A percentile compares a stretch with the other conserved stretches of the same genome.
Evolutionary conservation across 2,329 filamentous ascomycete species (phyloP).

Genomic region (Berkeleyomyces basicola): DNA sequence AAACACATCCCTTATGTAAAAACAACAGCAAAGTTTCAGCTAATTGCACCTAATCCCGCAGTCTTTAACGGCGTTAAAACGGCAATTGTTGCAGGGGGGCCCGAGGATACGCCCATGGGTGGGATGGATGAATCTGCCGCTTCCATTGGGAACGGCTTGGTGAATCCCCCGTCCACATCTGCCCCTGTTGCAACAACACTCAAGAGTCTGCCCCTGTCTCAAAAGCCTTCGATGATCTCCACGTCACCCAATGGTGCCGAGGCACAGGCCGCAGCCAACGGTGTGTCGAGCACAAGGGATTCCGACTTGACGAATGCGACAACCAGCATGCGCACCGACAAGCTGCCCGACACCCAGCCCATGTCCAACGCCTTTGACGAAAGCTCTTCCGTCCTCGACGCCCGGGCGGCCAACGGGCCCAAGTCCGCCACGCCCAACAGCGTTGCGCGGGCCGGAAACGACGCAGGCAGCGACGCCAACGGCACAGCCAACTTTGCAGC

Average conservation of each 20-base stretch:
- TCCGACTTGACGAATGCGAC: slow-evolving; percentile 44
- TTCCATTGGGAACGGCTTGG: slow-evolving; percentile 12
- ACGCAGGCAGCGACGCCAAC: not conserved
- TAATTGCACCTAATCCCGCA: slow-evolving; percentile 21
- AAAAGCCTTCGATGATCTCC: slow-evolving; percentile 42
- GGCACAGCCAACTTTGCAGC: not conserved
- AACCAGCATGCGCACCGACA: slow-evolving; percentile 15
- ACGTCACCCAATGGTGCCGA: slow-evolving; percentile 69
- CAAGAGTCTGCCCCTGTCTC: slow-evolving; percentile 44
- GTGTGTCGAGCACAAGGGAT: no score
- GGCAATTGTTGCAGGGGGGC: slow-evolving; percentile 38
- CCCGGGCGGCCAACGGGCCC: not conserved
- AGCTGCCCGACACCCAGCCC: slow-evolving; percentile 16
- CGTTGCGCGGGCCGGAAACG: not conserved
- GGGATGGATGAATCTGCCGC: slow-evolving; percentile 33
- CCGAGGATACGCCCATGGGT: slow-evolving; percentile 45
- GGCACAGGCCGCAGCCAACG: no score
- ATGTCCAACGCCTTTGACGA: slow-evolving; percentile 22
- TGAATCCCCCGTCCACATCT: not conserved
- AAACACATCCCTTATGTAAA: slow-evolving; percentile 41
- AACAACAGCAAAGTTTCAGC: slow-evolving; percentile 39
- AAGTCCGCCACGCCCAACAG: not conserved
- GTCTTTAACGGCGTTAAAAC: slow-evolving; percentile 24
- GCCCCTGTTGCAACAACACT: slow-evolving; percentile 12
- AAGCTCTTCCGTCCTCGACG: slow-evolving; percentile 30